Evolutionary conservation across 495 filamentous ascomycete species (phyloP), one percentile per base, ranked within the genome.

Genomic region (Cercophora samala): DNA sequence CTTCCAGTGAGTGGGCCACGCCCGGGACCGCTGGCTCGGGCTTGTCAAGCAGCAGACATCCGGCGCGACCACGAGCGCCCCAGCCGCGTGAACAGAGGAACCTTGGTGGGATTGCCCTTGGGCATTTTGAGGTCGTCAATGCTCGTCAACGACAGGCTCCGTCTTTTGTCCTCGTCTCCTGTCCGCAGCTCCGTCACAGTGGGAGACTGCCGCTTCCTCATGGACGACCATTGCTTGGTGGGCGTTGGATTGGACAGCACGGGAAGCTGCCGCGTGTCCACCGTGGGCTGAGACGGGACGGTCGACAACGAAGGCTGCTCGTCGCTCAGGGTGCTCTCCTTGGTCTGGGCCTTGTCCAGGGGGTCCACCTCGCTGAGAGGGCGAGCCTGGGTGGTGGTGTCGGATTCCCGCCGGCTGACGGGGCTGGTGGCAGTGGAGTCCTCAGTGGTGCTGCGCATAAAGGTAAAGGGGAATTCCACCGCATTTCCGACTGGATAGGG

Each of bases 401-500:
- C n/a, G 60, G 46, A 18, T 9, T 42, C 15, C 51, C 54, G 15
- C 59, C 22, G 56, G 5, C 63, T 46, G 37, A 46, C 37, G 37
- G 37, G 37, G 37, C 13, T 46, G 37, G 37, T 46, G 13, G 15
- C 37, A 13, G 37, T 46, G 37, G 37, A 46, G 37, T 46, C 37
- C 5, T 51, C 67, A 21, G 15, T 1, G 17, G 42, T 51, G 26
- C 53, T 64, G 11, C 66, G 70, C 74, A 76, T 76, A 26, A 74
- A 76, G 19, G 69, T 29, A 37, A 76, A 76, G 1, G 74, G 74
- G 26, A 76, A 76, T 1, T 67, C 65, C 3, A 72, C 19, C 4
- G 69, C 69, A 22, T 37, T 60, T 13, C 74, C 74, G 17, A 76
- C 74, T 76, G 52, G 37, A 46, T 17, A 17, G 46, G 24, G 19